Base-by-base conservation (phyloP, 164 flowering plant species). In the Liquidambar formosana region DNA sequence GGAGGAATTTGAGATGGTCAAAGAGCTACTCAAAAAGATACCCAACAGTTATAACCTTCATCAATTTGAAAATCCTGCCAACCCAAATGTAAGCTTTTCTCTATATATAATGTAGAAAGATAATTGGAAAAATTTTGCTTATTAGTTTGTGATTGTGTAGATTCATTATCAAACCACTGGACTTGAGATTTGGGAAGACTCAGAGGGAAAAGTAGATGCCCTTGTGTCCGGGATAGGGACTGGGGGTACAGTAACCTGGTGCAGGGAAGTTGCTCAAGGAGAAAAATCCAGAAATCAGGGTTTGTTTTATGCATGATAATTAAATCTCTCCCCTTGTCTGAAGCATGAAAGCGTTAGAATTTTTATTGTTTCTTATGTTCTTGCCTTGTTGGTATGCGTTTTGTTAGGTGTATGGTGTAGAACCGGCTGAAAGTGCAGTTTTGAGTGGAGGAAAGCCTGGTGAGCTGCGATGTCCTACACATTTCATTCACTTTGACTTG, bases 371-470 rank as follows among this genome's bases (percentile, higher is more conserved):
- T 8, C 67, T 28, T 18, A 12, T 10, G 5, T 6, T 52, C 5
- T 53, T 53, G 27, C 10, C 52, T 18, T 41, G n/a, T n/a, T n/a
- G n/a, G 44, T 58, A 46, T 56, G 57, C 45, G 22, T 38, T 57
- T 28, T 16, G 5, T 49, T 52, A 83, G 90, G 70, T 86, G 5
- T 83, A 77, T 76, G 90, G 85, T 23, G 76, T 86, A 21, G 90
- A 86, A 67, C 90, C 90, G 61, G 71, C 23, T 28, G 90, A 84
- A 77, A 86, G 88, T 76, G 77, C 87, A 26, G 73, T 87, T 56
- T 65, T 87, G 51, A 77, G 66, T 67, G 89, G 91, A 64, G 87
- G 87, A 66, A 65, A 69, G 27, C 88, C 83, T 52, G 91, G 91
- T 87, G 66, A 73, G 82, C 67, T 25, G 8, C 18, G 11, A 18